Base-by-base conservation (phyloP, 331 rosid genomes). In the Phaseolus coccineus region DNA sequence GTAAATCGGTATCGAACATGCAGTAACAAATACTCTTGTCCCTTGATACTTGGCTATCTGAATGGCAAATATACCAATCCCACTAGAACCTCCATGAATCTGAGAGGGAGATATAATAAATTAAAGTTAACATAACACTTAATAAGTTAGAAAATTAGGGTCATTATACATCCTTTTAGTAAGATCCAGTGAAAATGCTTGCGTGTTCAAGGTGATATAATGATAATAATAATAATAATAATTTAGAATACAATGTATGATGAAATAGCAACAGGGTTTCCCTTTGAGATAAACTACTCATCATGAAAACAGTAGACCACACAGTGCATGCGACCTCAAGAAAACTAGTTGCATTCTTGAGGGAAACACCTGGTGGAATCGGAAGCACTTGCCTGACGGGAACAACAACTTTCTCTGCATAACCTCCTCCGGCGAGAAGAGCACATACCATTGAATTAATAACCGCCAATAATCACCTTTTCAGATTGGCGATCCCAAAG, bases 51-150 rank as follows among this genome's bases (percentile, higher is more conserved):
- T 93, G 11, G 98, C 99, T 56, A 93, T 91, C 87, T 95, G 99
- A 90, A 95, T 93, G 0, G 97, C 92, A 84, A 95, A 95, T 71
- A 97, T 91, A 39, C 99, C 99, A 35, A 95, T 95, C 80, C 99
- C 99, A 71, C 99, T 90, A 30, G 99, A 95, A 52, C 97, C 99
- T 69, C 99, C 98, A 83, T 95, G 99, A 82, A 95, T 86, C 99
- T 95, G 88, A 84, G 71, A 77, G 47, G 9, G 47, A 42, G 47
- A 42, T 9, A 42, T 2, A 42, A 53, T 71, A 0, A 2, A 11
- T 58, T 24, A 8, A 19, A 19, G 63, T 24, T 24, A 11, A 46
- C 51, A 46, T 46, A 46, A 46, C 16, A 2, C 15, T 46, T 11
- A 44, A 9, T 44, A 44, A 44, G 15, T 11, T 11, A 11, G 50